A percentile compares a stretch with the other conserved stretches of the same genome.
Conservation (phyloP, 306 rosid genomes). For the Citrullus colocynthis region DNA sequence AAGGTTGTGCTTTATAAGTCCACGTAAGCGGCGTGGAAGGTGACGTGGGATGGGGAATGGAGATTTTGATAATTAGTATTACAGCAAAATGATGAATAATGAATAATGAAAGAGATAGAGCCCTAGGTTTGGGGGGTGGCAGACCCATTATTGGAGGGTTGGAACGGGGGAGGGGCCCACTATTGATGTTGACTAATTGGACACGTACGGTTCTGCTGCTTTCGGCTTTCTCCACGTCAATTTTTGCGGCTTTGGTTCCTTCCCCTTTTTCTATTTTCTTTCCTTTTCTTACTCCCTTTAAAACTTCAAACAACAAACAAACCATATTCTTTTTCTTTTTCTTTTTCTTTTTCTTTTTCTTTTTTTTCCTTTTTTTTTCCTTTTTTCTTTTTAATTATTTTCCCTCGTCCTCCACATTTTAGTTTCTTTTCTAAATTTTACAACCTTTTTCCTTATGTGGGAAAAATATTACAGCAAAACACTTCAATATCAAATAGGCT, state of each 20-base stretch:
- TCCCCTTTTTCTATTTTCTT: background rate
- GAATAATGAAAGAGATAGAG: background rate
- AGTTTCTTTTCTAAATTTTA: too few relatives aligned
- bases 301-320: background rate
- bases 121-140: background rate
- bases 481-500: too few relatives aligned
- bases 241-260: constrained; percentile 1
- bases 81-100: background rate
- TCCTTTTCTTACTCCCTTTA: background rate
- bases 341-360: too few relatives aligned
- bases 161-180: background rate
- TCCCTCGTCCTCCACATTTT: too few relatives aligned
- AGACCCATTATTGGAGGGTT: background rate
- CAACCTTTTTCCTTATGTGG: too few relatives aligned
- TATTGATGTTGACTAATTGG: background rate
- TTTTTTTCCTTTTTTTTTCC: too few relatives aligned
- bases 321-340: background rate
- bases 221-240: constrained; percentile 9
- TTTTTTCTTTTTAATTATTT: too few relatives aligned
- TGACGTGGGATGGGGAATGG: background rate
- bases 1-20: background rate
- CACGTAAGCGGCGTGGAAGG: constrained; percentile 1
- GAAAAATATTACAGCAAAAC: too few relatives aligned
- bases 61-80: too few relatives aligned
- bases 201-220: constrained; percentile 4